A percentile compares a stretch with the other conserved stretches of the same genome.
Evolutionary conservation across 257 asterid species (phyloP).

Genomic region (Solanum microdontum): DNA sequence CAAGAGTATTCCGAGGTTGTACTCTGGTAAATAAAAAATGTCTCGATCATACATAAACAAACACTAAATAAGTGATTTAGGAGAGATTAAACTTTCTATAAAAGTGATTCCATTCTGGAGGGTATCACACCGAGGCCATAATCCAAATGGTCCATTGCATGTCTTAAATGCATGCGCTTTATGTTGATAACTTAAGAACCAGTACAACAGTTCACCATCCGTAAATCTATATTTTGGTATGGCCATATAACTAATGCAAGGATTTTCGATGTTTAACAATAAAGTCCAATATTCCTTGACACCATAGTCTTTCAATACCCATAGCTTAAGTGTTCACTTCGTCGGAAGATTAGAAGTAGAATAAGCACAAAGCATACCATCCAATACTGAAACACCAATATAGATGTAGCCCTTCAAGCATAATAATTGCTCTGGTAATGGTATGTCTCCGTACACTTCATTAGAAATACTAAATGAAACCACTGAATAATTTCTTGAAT

Average conservation of each 20-base stretch:
- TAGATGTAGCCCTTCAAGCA: not conserved
- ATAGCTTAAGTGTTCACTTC: not conserved
- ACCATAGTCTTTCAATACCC: not conserved
- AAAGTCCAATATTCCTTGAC: not conserved
- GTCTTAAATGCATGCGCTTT: not conserved
- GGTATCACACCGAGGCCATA: not conserved
- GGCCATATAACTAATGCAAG: not conserved
- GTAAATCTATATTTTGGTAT: not conserved
- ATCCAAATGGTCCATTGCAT: not conserved
- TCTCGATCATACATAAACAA: not conserved
- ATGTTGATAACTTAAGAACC: not conserved
- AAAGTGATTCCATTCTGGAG: not conserved
- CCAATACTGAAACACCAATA: not conserved
- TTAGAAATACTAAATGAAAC: not conserved
- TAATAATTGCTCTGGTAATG: not conserved
- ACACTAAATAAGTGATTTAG: not conserved
- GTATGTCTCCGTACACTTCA: not conserved
- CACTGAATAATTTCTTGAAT: not conserved
- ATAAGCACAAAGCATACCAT: not conserved
- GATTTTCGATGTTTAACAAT: not conserved
- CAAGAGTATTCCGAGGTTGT: not conserved
- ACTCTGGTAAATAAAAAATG: not conserved
- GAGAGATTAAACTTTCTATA: not conserved
- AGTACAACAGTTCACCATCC: not conserved
- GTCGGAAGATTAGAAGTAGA: not conserved